These are phyloP conservation scores for Beauveria scarabaeidicola DNA, from an alignment of 2,329 filamentous ascomycete genomes.

Conservation along the genomic window DNA sequence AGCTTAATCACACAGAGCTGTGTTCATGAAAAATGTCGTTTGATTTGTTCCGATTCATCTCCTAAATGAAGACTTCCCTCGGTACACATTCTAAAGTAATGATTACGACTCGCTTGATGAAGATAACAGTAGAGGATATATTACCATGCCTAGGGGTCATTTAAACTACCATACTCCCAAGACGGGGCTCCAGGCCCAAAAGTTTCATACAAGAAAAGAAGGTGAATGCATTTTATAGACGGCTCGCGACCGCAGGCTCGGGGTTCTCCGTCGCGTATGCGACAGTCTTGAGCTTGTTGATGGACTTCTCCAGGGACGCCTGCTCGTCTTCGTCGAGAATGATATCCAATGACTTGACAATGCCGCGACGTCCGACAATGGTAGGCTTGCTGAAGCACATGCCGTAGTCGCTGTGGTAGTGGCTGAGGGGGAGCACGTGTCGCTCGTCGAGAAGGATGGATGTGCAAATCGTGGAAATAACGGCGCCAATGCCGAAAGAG, in stretches of 20 bases:
- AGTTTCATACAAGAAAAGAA: slow-evolving; percentile 1
- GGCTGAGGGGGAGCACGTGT: slow-evolving; percentile 38
- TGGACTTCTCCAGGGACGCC: slow-evolving; percentile 10
- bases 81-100: not conserved
- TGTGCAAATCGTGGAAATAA: slow-evolving; percentile 39
- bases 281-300: slow-evolving; percentile 10
- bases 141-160: slow-evolving; percentile 8
- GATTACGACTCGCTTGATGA: not conserved
- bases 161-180: slow-evolving; percentile 6
- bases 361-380: slow-evolving; percentile 37
- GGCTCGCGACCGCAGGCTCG: slow-evolving; percentile 4
- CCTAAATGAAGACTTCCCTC: no score
- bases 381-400: slow-evolving; percentile 43
- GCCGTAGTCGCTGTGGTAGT: slow-evolving; percentile 36
- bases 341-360: slow-evolving; percentile 17
- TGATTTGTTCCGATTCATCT: not conserved
- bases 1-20: accelerated
- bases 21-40: no score
- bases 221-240: slow-evolving; percentile 3
- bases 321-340: slow-evolving; percentile 9
- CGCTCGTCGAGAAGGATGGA: slow-evolving; percentile 40
- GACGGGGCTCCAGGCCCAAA: not conserved
- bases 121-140: slow-evolving; percentile 10
- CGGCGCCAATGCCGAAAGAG: slow-evolving; percentile 40
- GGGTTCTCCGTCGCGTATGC: slow-evolving; percentile 10